These are phyloP conservation scores for Rhodotorula paludigena DNA, from an alignment of 768 basidiomycete genomes.

Conservation along the genomic window DNA sequence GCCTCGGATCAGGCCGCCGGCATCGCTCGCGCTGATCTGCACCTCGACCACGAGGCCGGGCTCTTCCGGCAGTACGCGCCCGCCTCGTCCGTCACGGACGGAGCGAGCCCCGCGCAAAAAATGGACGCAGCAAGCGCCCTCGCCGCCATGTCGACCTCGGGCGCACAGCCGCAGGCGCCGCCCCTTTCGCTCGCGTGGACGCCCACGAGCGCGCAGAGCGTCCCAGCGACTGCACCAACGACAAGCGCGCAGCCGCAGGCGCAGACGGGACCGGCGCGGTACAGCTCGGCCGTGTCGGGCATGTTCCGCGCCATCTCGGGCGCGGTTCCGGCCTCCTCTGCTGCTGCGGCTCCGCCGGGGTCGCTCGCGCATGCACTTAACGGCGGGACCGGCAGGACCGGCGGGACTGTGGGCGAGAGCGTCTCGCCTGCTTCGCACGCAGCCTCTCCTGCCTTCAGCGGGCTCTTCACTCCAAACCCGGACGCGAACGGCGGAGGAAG, in stretches of 20 bases:
- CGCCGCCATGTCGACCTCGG: conserved; percentile 5
- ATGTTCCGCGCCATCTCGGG: background rate
- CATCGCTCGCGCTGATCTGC: background rate
- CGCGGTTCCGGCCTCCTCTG: no score
- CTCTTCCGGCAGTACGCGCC: background rate
- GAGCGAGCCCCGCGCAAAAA: background rate
- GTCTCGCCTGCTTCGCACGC: no score
- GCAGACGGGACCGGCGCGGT: no score
- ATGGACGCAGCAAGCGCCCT: conserved; percentile 2
- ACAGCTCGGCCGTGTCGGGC: background rate
- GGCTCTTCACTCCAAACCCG: background rate
- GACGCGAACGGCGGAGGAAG: no score
- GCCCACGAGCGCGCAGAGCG: no score
- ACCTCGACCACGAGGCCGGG: background rate
- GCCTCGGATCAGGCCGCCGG: background rate
- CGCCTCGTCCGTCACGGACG: background rate
- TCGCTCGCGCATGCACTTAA: no score
- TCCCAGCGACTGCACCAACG: no score
- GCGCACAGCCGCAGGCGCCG: no score
- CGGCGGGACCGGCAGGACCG: no score
- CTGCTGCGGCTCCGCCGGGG: no score
- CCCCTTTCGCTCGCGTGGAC: no score
- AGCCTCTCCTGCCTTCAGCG: background rate
- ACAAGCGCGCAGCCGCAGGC: background rate
- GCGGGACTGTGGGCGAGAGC: no score